phyloP scores from a whole-genome alignment of 2,329 filamentous ascomycete species.

The Pleurostoma richardsiae region DNA sequence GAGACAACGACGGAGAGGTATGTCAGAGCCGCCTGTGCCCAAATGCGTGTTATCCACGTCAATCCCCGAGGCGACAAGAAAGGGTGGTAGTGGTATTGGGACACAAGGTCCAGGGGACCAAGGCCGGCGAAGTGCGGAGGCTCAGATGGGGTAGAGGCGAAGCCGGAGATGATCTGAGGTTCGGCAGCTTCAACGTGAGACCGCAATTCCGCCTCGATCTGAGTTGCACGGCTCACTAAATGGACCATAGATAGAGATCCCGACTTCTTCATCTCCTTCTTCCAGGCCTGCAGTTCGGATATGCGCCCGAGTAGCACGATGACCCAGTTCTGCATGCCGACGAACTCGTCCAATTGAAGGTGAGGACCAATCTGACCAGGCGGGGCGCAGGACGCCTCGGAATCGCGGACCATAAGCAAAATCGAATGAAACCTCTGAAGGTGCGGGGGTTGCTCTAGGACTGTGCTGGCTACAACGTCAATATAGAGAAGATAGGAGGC shows the following conservation, averaged over 20 bases:
- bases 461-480: slow-evolving; percentile 28
- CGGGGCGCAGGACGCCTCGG: slow-evolving; percentile 14
- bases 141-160: not conserved
- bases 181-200: slow-evolving; percentile 23
- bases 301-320: slow-evolving; percentile 50
- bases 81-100: not conserved
- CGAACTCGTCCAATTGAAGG: slow-evolving; percentile 41
- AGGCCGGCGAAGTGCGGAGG: not conserved
- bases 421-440: slow-evolving; percentile 22
- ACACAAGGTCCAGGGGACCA: slow-evolving; percentile 4
- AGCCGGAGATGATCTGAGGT: slow-evolving; percentile 21
- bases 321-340: slow-evolving; percentile 54
- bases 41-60: slow-evolving; percentile 29
- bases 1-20: slow-evolving; percentile 44
- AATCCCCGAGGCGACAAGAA: no score
- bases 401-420: slow-evolving; percentile 7
- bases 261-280: slow-evolving; percentile 36
- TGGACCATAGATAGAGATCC: slow-evolving; percentile 40
- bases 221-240: slow-evolving; percentile 36
- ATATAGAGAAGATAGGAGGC: slow-evolving; percentile 25
- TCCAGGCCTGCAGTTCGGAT: slow-evolving; percentile 49
- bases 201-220: slow-evolving; percentile 32
- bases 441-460: slow-evolving; percentile 23
- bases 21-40: slow-evolving; percentile 40
- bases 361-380: slow-evolving; percentile 29